Conservation (phyloP, 192 early-diverging fungal species). For the Coemansia sp. region DNA sequence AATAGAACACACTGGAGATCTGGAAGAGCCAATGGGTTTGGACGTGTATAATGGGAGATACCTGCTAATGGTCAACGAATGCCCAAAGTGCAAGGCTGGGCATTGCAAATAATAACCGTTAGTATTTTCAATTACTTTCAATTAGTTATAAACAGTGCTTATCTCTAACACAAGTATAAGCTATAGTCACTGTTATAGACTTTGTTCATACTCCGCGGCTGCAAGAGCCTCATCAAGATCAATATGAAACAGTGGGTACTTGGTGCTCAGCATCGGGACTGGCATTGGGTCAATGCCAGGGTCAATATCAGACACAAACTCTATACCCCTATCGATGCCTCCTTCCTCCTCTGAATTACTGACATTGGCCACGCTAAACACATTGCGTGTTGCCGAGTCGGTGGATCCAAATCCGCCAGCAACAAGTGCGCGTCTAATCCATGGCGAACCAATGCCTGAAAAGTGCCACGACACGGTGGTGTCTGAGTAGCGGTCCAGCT, state of each 20-base stretch:
- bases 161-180: no score
- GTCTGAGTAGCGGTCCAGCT: conserved; percentile 59
- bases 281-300: conserved; percentile 31
- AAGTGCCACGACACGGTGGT: conserved; percentile 57
- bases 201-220: conserved; percentile 40
- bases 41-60: no score
- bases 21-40: no score
- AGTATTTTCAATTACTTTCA: no score
- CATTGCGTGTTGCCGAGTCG: conserved; percentile 10
- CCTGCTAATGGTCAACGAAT: no score
- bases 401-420: conserved; percentile 50
- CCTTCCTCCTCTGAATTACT: conserved; percentile 21
- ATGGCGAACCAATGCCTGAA: conserved; percentile 47
- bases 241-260: conserved; percentile 49
- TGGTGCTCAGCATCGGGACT: conserved; percentile 40
- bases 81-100: no score
- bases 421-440: conserved; percentile 41
- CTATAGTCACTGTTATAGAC: conserved; percentile 21
- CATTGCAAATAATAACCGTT: no score
- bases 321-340: not conserved
- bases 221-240: conserved; percentile 52
- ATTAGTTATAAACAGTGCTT: no score
- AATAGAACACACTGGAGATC: no score
- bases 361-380: conserved; percentile 50
- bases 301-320: not conserved